These are phyloP conservation scores for Loxodes magnus DNA, from an alignment of 73 alveolate genomes.

Conservation along the genomic window DNA sequence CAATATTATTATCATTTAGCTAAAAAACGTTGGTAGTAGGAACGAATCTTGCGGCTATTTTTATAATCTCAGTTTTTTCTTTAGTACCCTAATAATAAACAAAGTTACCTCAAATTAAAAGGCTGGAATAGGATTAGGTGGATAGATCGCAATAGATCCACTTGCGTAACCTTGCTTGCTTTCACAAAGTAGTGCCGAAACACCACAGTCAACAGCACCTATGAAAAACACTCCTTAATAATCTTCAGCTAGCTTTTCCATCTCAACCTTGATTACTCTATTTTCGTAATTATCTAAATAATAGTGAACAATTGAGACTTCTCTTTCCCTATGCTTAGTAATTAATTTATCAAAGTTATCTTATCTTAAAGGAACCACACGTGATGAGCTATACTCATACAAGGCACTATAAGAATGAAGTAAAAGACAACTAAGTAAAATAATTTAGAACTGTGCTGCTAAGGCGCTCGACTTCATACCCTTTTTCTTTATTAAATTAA, in stretches of 20 bases:
- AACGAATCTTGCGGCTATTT: constrained; percentile 56
- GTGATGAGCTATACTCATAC: constrained; percentile 12
- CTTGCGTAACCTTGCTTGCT: no score
- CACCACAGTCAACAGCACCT: constrained; percentile 87
- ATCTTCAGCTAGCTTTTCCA: constrained; percentile 76
- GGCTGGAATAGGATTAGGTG: no score
- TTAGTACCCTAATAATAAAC: no score
- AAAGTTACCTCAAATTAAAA: no score
- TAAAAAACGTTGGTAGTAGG: constrained; percentile 74
- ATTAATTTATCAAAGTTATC: constrained; percentile 31
- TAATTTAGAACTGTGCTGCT: no score
- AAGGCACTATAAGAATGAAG: no score
- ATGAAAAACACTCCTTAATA: constrained; percentile 87
- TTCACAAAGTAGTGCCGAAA: constrained; percentile 42
- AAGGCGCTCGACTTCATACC: no score
- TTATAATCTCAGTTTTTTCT: constrained; percentile 31
- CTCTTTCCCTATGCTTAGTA: constrained; percentile 27
- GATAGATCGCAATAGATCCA: no score
- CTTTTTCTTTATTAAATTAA: no score
- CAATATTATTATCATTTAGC: constrained; percentile 66
- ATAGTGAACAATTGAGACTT: constrained; percentile 33
- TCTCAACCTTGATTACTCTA: constrained; percentile 24
- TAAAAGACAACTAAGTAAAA: no score
- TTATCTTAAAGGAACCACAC: constrained; percentile 21
- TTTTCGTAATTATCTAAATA: constrained; percentile 28